Percentiles rank a stretch among this genome's conserved stretches.
These are phyloP conservation scores for Hirschfeldia incana DNA, from an alignment of 345 rosid species.

Conservation along the genomic window DNA sequence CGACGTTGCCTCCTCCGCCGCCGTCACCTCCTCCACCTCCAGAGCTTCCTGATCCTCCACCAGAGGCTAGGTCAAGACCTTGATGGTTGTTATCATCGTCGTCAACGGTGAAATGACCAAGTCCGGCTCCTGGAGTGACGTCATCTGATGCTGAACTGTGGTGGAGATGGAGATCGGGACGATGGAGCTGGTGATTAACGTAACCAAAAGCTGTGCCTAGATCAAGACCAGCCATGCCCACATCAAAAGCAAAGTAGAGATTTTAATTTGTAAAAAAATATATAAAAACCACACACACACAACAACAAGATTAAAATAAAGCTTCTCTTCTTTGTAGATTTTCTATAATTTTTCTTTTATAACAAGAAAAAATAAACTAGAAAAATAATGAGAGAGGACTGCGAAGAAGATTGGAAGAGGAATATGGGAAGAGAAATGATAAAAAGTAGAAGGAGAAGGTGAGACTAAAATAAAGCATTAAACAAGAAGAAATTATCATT, in stretches of 20 bases:
- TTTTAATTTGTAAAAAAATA: slow-evolving; percentile 30
- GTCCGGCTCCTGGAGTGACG: slow-evolving; percentile 41
- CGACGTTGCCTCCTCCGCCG: slow-evolving; percentile 36
- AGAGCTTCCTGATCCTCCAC: slow-evolving; percentile 41
- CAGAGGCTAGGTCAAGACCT: slow-evolving; percentile 51
- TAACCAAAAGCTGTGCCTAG: slow-evolving; percentile 52
- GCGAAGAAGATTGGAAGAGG: slow-evolving; percentile 25
- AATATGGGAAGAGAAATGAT: slow-evolving; percentile 31
- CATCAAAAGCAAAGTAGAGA: slow-evolving; percentile 36
- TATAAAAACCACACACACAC: slow-evolving; percentile 30
- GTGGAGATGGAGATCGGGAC: slow-evolving; percentile 50
- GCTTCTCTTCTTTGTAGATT: slow-evolving; percentile 37
- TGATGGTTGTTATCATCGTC: slow-evolving; percentile 48
- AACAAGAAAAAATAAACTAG: slow-evolving; percentile 1
- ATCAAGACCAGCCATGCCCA: slow-evolving; percentile 57
- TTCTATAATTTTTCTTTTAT: slow-evolving; percentile 8
- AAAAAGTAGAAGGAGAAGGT: slow-evolving; percentile 42
- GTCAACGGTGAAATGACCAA: slow-evolving; percentile 45
- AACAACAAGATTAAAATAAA: slow-evolving; percentile 39
- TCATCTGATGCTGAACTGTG: slow-evolving; percentile 49
- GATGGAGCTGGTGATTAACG: slow-evolving; percentile 46
- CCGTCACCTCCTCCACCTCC: slow-evolving; percentile 37
- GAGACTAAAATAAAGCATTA: slow-evolving; percentile 41
- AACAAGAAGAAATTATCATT: slow-evolving; percentile 34
- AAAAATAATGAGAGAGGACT: slow-evolving; percentile 12